Evolutionary conservation across 2,329 filamentous ascomycete genomes (phyloP).

Genomic region (Alternaria ventricosa): DNA sequence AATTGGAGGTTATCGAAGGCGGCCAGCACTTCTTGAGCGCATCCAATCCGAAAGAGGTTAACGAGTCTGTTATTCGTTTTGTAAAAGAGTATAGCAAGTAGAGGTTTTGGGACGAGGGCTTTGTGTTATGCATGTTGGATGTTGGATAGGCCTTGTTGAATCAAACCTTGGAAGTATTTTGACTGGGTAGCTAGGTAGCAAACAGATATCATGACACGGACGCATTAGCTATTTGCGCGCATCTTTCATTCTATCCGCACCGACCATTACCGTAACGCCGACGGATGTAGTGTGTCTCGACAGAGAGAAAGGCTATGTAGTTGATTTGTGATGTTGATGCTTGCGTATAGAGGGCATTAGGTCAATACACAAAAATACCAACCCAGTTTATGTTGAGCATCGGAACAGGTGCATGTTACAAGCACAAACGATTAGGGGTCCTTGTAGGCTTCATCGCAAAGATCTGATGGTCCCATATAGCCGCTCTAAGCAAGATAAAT

Average conservation of each 20-base stretch:
- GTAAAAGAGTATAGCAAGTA: slow-evolving; percentile 29
- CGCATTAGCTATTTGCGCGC: background rate
- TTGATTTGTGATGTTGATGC: background rate
- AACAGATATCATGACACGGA: background rate
- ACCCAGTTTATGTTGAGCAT: background rate
- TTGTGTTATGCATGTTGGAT: background rate
- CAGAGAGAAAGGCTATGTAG: background rate
- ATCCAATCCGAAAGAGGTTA: slow-evolving; percentile 55
- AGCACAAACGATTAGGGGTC: background rate
- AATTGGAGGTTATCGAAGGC: slow-evolving; percentile 53
- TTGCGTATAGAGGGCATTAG: background rate
- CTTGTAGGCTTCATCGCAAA: background rate
- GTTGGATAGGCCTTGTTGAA: background rate
- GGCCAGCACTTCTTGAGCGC: slow-evolving; percentile 60
- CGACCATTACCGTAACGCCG: background rate
- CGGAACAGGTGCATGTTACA: background rate
- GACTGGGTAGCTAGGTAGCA: background rate
- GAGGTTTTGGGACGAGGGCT: background rate
- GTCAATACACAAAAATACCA: background rate
- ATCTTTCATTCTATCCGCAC: background rate
- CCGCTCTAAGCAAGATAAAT: background rate
- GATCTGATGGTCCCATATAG: background rate
- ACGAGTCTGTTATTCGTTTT: slow-evolving; percentile 39
- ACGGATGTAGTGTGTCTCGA: background rate
- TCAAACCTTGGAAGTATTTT: background rate